Conservation (phyloP, 345 rosid genomes). For the Salix purpurea region DNA sequence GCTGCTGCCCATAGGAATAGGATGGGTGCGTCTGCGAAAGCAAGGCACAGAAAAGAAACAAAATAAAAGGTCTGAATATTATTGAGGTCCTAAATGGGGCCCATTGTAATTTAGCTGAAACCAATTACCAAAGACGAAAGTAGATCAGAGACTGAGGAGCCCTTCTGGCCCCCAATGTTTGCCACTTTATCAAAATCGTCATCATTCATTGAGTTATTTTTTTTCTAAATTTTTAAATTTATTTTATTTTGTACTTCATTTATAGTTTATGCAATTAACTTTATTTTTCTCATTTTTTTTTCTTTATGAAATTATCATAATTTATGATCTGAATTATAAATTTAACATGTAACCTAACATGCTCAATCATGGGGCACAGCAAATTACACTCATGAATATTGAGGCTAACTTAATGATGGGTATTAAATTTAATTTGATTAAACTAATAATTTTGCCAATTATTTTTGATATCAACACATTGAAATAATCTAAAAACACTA, state of each 20-base stretch:
- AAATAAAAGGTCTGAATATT: slow-evolving; percentile 1
- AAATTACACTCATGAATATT: not conserved
- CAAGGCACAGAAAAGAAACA: not conserved
- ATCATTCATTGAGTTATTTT: not conserved
- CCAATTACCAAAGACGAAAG: not conserved
- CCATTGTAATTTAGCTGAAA: not conserved
- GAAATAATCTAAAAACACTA: too few relatives aligned
- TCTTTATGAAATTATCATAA: too few relatives aligned
- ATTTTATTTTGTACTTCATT: too few relatives aligned
- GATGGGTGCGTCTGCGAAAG: not conserved
- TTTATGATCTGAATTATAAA: too few relatives aligned
- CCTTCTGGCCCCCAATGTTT: not conserved
- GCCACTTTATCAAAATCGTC: not conserved
- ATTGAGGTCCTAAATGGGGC: not conserved
- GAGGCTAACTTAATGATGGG: not conserved
- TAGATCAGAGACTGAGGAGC: not conserved
- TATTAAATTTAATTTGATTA: too few relatives aligned
- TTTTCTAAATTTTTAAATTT: too few relatives aligned
- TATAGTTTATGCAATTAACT: too few relatives aligned
- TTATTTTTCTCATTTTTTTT: too few relatives aligned
- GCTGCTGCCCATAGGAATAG: not conserved
- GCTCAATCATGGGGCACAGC: not conserved
- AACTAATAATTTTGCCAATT: too few relatives aligned
- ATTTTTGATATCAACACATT: too few relatives aligned
- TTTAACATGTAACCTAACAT: not conserved